Evolutionary conservation across 495 filamentous ascomycete species (phyloP).

Genomic region (Oleoguttula mirabilis): DNA sequence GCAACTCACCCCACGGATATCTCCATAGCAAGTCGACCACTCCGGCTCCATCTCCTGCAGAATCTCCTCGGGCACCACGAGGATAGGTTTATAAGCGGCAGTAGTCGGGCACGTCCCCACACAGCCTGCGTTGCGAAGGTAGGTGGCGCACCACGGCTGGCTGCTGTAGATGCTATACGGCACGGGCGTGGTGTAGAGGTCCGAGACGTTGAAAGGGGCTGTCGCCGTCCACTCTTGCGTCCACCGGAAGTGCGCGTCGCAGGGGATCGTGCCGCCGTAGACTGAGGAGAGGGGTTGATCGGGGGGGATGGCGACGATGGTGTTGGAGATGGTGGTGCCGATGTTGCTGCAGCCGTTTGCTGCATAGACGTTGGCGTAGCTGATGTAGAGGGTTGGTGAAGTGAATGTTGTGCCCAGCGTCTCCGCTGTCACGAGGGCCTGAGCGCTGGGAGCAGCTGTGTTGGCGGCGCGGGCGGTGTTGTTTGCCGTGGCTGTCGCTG

Average conservation of each 20-base stretch:
- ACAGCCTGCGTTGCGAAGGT: neutral
- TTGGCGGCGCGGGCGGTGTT: no score
- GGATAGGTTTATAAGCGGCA: neutral
- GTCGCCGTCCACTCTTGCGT: no score
- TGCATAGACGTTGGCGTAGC: neutral
- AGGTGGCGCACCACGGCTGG: slow-evolving; percentile 4
- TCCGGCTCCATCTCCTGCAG: slow-evolving; percentile 4
- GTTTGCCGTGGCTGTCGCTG: no score
- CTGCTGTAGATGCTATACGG: slow-evolving; percentile 6
- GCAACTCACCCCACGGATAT: neutral
- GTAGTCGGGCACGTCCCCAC: neutral
- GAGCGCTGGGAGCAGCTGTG: slow-evolving; percentile 1
- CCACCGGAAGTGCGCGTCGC: no score
- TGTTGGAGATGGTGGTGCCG: neutral
- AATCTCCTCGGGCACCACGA: slow-evolving; percentile 1
- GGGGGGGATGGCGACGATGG: neutral
- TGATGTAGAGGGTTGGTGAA: slow-evolving; percentile 4
- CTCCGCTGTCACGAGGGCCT: neutral
- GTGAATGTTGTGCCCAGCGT: slow-evolving; percentile 2
- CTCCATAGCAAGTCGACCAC: slow-evolving; percentile 4
- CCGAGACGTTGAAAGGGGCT: slow-evolving; percentile 3
- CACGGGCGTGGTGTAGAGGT: slow-evolving; percentile 1
- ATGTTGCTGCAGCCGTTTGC: neutral
- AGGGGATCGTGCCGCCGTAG: neutral
- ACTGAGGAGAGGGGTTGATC: neutral